phyloP scores from a whole-genome alignment of 108 stramenopile species.

The Poteriospumella lacustris region DNA sequence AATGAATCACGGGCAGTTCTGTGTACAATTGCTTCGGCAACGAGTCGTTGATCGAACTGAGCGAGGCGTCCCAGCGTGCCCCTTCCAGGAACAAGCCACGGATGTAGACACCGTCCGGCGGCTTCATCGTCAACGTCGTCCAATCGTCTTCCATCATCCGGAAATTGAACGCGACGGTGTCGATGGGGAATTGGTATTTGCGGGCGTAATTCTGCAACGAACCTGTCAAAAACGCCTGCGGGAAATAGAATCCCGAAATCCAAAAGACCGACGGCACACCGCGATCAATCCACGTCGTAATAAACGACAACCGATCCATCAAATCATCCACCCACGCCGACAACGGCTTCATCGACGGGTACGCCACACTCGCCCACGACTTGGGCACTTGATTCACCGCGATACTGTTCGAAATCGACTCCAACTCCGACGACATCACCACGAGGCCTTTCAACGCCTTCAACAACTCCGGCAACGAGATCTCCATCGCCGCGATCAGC shows the following conservation, averaged over 20 bases:
- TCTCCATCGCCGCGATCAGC: constrained; percentile 42
- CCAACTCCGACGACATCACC: constrained; percentile 61
- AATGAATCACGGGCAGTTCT: constrained; percentile 49
- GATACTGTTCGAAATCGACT: constrained; percentile 44
- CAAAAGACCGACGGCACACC: constrained; percentile 54
- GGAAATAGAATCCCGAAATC: constrained; percentile 59
- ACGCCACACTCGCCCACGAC: constrained; percentile 53
- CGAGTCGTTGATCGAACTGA: constrained; percentile 39
- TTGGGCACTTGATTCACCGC: constrained; percentile 47
- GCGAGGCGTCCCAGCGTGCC: constrained; percentile 47
- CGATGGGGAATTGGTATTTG: constrained; percentile 47
- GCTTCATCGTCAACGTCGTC: not conserved
- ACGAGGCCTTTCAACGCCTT: constrained; percentile 58
- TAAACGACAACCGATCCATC: constrained; percentile 44
- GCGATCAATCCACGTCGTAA: constrained; percentile 43
- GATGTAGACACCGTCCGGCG: constrained; percentile 53
- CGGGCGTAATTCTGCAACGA: constrained; percentile 57
- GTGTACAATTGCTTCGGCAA: constrained; percentile 55
- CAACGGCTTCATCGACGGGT: constrained; percentile 55
- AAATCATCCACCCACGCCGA: constrained; percentile 49
- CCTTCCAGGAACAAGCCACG: constrained; percentile 57
- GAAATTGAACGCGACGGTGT: constrained; percentile 55
- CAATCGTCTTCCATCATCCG: constrained; percentile 34
- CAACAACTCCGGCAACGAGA: constrained; percentile 42
- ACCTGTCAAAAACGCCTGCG: constrained; percentile 59